A percentile compares a stretch with the other conserved stretches of the same genome.
Conservation (phyloP, 495 filamentous ascomycete species). For the Choiromyces venosus region DNA sequence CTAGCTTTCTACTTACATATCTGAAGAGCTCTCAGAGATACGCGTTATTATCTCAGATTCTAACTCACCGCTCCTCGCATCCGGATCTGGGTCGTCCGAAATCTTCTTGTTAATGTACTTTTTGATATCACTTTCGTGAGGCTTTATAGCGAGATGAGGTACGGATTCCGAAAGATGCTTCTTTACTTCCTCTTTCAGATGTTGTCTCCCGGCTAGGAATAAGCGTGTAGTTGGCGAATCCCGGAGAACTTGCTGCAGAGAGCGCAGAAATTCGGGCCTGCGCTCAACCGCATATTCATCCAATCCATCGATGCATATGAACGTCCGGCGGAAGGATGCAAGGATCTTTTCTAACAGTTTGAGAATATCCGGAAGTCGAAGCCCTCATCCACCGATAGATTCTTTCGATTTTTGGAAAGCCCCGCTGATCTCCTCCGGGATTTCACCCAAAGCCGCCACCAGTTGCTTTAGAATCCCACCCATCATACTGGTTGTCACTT, state of each 20-base stretch:
- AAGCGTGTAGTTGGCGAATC: slow-evolving; percentile 2
- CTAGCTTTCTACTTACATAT: slow-evolving; percentile 13
- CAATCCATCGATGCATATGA: slow-evolving; percentile 15
- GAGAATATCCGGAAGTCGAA: not conserved
- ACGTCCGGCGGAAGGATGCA: not conserved
- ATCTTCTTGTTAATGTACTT: slow-evolving; percentile 6
- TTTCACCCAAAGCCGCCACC: not conserved
- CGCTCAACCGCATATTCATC: slow-evolving; percentile 16
- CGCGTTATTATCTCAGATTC: slow-evolving; percentile 9
- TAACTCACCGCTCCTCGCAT: slow-evolving; percentile 1
- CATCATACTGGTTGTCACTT: not conserved
- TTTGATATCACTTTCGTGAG: slow-evolving; percentile 13
- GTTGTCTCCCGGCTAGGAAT: slow-evolving; percentile 14
- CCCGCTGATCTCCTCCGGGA: not conserved
- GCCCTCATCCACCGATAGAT: not conserved
- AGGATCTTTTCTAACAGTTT: not conserved
- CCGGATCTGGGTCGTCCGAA: slow-evolving; percentile 1
- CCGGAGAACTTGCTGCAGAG: not conserved
- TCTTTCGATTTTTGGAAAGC: not conserved
- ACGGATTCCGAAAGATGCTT: not conserved
- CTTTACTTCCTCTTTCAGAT: slow-evolving; percentile 13
- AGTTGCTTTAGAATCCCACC: not conserved
- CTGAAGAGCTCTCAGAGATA: not conserved
- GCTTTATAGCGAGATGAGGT: not conserved
- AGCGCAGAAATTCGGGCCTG: slow-evolving; percentile 8